phyloP scores from a whole-genome alignment of 2,329 filamentous ascomycete genomes.

The Coniella vitis region DNA sequence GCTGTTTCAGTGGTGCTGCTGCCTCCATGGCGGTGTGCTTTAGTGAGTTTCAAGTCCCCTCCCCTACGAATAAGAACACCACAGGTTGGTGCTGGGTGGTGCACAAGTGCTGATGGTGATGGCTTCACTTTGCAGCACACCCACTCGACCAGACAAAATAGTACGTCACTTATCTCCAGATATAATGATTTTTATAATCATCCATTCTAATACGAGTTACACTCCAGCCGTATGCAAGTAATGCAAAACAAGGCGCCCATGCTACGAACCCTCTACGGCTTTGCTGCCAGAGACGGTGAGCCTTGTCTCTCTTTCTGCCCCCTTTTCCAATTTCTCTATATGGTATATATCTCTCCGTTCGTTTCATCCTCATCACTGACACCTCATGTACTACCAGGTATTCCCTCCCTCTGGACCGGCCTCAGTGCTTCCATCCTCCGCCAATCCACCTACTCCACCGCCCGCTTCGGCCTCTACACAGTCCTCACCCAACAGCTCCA shows the following conservation, averaged over 20 bases:
- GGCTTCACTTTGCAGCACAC: constrained; percentile 27
- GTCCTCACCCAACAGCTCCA: constrained; percentile 26
- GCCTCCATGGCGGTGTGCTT: constrained; percentile 40
- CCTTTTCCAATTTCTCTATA: not conserved
- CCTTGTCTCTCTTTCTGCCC: not conserved
- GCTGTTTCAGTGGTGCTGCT: constrained; percentile 30
- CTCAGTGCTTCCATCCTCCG: constrained; percentile 37
- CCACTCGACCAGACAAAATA: constrained; percentile 40
- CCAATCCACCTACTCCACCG: constrained; percentile 38
- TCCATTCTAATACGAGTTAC: not conserved
- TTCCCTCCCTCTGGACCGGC: constrained; percentile 35
- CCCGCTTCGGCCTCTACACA: constrained; percentile 36
- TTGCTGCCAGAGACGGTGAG: constrained; percentile 33
- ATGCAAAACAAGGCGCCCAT: constrained; percentile 33
- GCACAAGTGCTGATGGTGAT: constrained; percentile 1
- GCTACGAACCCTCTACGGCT: constrained; percentile 31
- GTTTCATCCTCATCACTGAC: not conserved
- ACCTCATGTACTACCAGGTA: constrained; percentile 21
- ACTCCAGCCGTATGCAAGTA: constrained; percentile 36
- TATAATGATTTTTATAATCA: not conserved
- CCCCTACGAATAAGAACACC: not conserved
- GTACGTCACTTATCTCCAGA: constrained; percentile 20
- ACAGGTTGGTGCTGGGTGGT: not conserved
- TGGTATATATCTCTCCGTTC: not conserved
- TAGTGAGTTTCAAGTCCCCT: constrained; percentile 25